phyloP scores from a whole-genome alignment of 148 eudicot species.

The Cornus florida region DNA sequence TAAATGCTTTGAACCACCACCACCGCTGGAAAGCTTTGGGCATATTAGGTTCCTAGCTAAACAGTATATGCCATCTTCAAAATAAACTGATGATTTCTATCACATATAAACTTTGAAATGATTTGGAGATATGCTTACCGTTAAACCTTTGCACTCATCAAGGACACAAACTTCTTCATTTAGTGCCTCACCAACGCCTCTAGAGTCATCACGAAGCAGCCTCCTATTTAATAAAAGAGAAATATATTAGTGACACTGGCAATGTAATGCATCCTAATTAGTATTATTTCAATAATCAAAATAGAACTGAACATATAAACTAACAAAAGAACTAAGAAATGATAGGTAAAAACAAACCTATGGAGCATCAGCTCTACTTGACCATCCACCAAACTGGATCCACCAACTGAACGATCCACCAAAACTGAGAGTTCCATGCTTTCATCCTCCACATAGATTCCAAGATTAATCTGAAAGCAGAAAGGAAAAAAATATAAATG shows the following conservation, averaged over 20 bases:
- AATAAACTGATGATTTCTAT: background rate
- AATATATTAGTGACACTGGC: background rate
- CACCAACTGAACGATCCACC: slow-evolving; percentile 82
- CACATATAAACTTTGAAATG: background rate
- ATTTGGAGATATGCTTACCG: slow-evolving; percentile 32
- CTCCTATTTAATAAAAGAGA: slow-evolving; percentile 45
- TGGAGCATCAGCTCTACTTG: slow-evolving; percentile 85
- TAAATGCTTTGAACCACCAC: background rate
- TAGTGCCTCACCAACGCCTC: slow-evolving; percentile 81
- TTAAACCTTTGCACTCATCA: slow-evolving; percentile 62
- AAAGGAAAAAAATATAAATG: background rate
- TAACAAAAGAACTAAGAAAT: background rate
- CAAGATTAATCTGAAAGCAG: slow-evolving; percentile 56
- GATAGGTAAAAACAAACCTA: slow-evolving; percentile 35
- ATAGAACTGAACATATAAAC: slow-evolving; percentile 1
- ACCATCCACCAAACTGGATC: slow-evolving; percentile 72
- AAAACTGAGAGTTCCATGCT: slow-evolving; percentile 63
- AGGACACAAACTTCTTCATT: slow-evolving; percentile 65
- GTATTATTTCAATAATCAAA: background rate
- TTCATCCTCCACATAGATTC: slow-evolving; percentile 62
- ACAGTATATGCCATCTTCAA: background rate
- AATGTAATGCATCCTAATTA: background rate
- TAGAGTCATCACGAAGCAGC: slow-evolving; percentile 65
- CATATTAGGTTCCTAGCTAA: background rate
- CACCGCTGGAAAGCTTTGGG: background rate